Evolutionary conservation across 495 filamentous ascomycete species (phyloP), one percentile per base, ranked within the genome.

Genomic region (Trichoderma erinaceum): DNA sequence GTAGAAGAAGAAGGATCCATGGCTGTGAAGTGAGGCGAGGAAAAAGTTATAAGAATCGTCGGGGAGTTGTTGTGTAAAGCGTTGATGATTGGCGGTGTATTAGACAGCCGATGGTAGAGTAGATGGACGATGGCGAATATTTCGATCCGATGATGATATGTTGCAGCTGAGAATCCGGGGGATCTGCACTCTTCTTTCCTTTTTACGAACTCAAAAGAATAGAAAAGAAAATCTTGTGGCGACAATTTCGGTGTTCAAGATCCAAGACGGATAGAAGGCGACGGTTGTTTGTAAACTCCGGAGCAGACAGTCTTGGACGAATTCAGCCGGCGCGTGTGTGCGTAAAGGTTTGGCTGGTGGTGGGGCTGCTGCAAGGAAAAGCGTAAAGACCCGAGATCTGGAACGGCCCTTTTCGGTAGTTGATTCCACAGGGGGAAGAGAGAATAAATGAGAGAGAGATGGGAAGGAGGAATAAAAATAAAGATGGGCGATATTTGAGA

Each of bases 1-100:
- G 41, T 27, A 1, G 41, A 44, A 21, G 43, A 46, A 25, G 75
- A 73, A 27, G 79, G 70, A 73, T 81, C 73, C 79, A 81, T 82
- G 63, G 43, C 69, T 64, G 61, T 41, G 41, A 23, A 50, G 35
- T 38, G 35, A 3, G 35, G 35, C 35, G 35, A 10, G 0, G 35
- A 38, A 10, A 10, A 38, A 4, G 8, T 38, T 38, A 38, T 38
- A 38, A 5, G 35, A 38, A 5, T 38, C 35, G 35, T 38, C 8
- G 5, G 35, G 5, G 8, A n/a, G 18, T n/a, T 13, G 68, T 27
- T 68, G 66, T 63, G 32, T 13, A 15, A 32, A 43, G 25, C 2
- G 46, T 18, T 58, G 38, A 10, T 61, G 35, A 29, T 68, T 52
- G 44, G 38, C 16, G 56, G 32, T 65, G 63, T 65, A 41, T 6